Evolutionary conservation across 164 flowering plant species (phyloP), one percentile per base, ranked within the genome.

Genomic region (Magnolia kwangsiensis): DNA sequence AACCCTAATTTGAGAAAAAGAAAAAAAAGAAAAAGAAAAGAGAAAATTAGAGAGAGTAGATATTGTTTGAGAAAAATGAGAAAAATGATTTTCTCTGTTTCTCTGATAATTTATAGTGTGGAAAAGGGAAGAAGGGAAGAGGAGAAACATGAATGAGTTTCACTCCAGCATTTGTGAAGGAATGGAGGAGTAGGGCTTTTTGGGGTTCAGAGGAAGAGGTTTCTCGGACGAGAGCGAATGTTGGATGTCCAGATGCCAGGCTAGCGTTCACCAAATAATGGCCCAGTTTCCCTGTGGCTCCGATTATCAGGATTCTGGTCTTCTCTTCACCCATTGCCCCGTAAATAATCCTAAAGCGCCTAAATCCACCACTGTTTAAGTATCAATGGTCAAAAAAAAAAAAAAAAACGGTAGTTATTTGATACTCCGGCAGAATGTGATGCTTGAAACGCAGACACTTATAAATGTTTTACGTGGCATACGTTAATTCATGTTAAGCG

Each of bases 271-370:
- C 93, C 14, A 93, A 77, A 45, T 89, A 83, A 74, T 76, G 78
- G 37, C 98, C 98, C 58, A 93, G 82, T 50, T 82, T 86, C 31
- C 98, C 98, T 0, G 98, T 91, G 16, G 77, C 96, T 81, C 98
- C 96, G 49, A 93, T 80, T 64, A 93, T 81, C 81, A 93, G 75
- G 51, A 80, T 75, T 77, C 75, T 77, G 77, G 78, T 83, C 61
- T 72, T 78, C n/a, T 24, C 61, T 74, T 51, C 55, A 63, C 9
- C 69, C 55, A 69, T 23, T 19, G 18, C 61, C 13, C 13, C 61
- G 14, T 2, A 55, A 55, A 55, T 16, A 10, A 55, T 11, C 61
- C 61, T 51, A 2, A 55, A 1, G 45, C 45, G 45, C 45, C 45
- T 4, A 37, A 37, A 37, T 4, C 45, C 0, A 37, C 45, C 0